These are phyloP conservation scores for Candida xiaguanensis DNA, from an alignment of 805 yeast genomes.

Conservation along the genomic window DNA sequence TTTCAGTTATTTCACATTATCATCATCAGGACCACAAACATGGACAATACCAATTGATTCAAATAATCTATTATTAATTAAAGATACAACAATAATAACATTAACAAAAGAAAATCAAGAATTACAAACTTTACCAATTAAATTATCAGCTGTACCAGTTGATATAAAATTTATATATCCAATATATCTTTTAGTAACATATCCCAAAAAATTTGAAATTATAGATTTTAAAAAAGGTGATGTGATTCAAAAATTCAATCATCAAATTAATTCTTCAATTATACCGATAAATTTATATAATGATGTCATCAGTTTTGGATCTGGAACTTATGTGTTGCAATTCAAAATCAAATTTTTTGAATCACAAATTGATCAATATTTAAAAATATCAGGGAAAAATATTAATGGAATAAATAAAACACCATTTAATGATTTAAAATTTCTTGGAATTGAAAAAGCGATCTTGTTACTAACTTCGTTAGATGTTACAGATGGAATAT, in stretches of 20 bases:
- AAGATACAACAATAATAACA: slow-evolving; percentile 21
- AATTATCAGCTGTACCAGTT: slow-evolving; percentile 23
- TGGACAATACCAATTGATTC: slow-evolving; percentile 17
- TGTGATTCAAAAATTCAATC: slow-evolving; percentile 30
- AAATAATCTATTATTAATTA: slow-evolving; percentile 22
- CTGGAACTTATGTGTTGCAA: slow-evolving; percentile 28
- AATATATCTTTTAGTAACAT: slow-evolving; percentile 28
- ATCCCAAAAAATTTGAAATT: slow-evolving; percentile 30
- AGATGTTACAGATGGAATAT: slow-evolving; percentile 21
- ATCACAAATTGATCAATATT: slow-evolving; percentile 35
- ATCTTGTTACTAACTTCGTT: slow-evolving; percentile 27
- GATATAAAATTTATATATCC: slow-evolving; percentile 27
- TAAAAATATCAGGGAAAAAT: slow-evolving; percentile 20
- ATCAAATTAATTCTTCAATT: slow-evolving; percentile 23
- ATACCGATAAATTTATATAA: slow-evolving; percentile 15
- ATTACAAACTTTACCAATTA: slow-evolving; percentile 18
- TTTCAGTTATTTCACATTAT: slow-evolving; percentile 38
- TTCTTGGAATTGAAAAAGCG: slow-evolving; percentile 32
- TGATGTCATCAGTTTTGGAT: slow-evolving; percentile 18
- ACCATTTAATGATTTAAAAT: slow-evolving; percentile 24
- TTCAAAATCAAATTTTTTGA: slow-evolving; percentile 26
- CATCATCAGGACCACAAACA: slow-evolving; percentile 24
- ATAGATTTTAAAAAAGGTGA: slow-evolving; percentile 33
- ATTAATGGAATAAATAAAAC: slow-evolving; percentile 14
- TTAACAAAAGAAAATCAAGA: slow-evolving; percentile 8